A percentile compares a stretch with the other conserved stretches of the same genome.
These are phyloP conservation scores for Epichloe typhina DNA, from an alignment of 2,329 filamentous ascomycete genomes.

Conservation along the genomic window DNA sequence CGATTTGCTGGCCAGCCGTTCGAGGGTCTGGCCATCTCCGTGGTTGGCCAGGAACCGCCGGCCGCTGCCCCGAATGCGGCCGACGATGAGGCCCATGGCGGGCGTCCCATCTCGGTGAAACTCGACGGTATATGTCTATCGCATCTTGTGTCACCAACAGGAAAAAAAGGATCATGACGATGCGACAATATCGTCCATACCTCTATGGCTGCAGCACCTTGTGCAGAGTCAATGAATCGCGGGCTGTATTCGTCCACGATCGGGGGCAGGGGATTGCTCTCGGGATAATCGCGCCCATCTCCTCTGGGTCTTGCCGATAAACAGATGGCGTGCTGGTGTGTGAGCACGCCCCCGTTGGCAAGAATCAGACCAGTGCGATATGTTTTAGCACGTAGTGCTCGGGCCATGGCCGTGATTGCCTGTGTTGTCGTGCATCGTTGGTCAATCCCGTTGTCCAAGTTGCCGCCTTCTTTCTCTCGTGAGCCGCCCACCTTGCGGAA, in stretches of 20 bases:
- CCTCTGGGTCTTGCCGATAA: constrained; percentile 32
- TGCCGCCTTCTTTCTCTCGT: no score
- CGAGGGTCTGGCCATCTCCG: constrained; percentile 10
- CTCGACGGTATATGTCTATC: constrained; percentile 19
- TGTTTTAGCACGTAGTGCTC: constrained; percentile 33
- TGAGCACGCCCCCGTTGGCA: constrained; percentile 53
- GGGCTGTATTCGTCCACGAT: constrained; percentile 7
- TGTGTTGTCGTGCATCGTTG: not conserved
- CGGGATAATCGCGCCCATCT: constrained; percentile 7
- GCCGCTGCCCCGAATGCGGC: constrained; percentile 8
- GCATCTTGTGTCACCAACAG: not conserved
- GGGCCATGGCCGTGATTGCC: constrained; percentile 39
- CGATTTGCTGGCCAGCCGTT: constrained; percentile 4
- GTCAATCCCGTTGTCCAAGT: fast-evolving
- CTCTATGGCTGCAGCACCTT: constrained; percentile 14
- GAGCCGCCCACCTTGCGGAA: no score
- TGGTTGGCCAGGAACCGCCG: constrained; percentile 17
- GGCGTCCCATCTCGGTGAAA: constrained; percentile 13
- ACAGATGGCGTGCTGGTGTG: constrained; percentile 50
- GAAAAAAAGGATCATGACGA: not conserved
- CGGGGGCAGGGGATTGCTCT: constrained; percentile 7
- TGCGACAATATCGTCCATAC: constrained; percentile 4
- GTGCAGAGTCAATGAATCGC: constrained; percentile 7
- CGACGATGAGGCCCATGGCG: constrained; percentile 12
- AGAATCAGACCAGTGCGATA: constrained; percentile 42